Evolutionary conservation across 2,329 filamentous ascomycete species (phyloP).

Genomic region (Diaporthe caulivora): DNA sequence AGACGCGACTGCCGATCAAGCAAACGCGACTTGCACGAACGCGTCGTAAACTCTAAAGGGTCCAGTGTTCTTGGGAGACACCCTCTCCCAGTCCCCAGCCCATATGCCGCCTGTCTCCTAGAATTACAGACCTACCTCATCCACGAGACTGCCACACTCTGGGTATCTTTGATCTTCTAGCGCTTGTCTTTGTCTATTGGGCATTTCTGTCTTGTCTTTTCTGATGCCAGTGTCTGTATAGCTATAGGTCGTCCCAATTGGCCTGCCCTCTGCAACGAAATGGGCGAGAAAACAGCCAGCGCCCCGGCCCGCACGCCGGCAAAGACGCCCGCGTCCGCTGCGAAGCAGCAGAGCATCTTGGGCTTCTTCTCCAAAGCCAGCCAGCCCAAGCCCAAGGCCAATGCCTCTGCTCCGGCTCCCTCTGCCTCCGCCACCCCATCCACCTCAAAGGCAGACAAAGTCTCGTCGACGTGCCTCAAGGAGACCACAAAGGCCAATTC

Average conservation of each 20-base stretch:
- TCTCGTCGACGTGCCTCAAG: constrained; percentile 56
- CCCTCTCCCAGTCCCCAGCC: background rate
- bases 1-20: constrained; percentile 23
- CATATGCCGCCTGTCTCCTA: background rate
- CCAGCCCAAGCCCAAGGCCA: constrained; percentile 39
- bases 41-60: constrained; percentile 27
- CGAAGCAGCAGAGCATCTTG: constrained; percentile 79
- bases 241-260: constrained; percentile 22
- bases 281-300: constrained; percentile 36
- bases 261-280: constrained; percentile 9
- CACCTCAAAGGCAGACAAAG: constrained; percentile 39
- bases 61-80: background rate
- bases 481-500: constrained; percentile 60
- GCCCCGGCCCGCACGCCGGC: constrained; percentile 51
- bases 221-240: constrained; percentile 5
- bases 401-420: constrained; percentile 50
- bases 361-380: constrained; percentile 80
- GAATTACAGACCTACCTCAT: background rate
- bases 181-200: background rate
- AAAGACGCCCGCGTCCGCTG: constrained; percentile 54
- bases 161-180: background rate
- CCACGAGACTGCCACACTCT: background rate
- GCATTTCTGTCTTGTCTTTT: background rate
- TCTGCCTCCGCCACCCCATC: constrained; percentile 46
- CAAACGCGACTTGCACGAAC: constrained; percentile 18